Percentiles rank a stretch among this genome's conserved stretches.
phyloP scores from a whole-genome alignment of 805 yeast genomes.

The Candida ipomoeae region DNA sequence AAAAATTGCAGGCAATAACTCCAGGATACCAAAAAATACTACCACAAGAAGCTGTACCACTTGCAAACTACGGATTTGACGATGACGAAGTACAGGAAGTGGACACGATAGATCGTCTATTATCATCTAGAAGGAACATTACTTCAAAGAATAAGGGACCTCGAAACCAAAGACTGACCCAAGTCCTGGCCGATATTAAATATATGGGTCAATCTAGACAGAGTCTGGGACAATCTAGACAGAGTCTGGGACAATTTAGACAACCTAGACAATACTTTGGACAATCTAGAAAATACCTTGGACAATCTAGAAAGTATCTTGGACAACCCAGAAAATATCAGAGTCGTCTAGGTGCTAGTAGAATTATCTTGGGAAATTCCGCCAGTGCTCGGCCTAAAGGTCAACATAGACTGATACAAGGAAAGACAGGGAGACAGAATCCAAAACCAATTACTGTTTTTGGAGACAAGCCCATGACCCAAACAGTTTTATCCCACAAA shows the following conservation, averaged over 20 bases:
- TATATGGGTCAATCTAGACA: neutral
- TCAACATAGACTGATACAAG: neutral
- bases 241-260: neutral
- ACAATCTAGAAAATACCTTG: neutral
- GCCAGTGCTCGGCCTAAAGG: neutral
- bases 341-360: neutral
- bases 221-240: no score
- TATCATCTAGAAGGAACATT: neutral
- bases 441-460: neutral
- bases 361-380: neutral
- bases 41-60: neutral
- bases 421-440: neutral
- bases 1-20: slow-evolving; percentile 1
- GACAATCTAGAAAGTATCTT: neutral
- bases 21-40: neutral
- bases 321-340: neutral
- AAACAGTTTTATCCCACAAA: neutral
- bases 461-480: neutral
- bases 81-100: slow-evolving; percentile 7
- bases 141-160: neutral
- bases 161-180: neutral
- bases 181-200: neutral
- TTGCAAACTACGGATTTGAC: neutral
- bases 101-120: slow-evolving; percentile 12
- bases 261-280: no score